Evolutionary conservation across 108 stramenopile species (phyloP).

Genomic region (Nitzschia inconspicua): DNA sequence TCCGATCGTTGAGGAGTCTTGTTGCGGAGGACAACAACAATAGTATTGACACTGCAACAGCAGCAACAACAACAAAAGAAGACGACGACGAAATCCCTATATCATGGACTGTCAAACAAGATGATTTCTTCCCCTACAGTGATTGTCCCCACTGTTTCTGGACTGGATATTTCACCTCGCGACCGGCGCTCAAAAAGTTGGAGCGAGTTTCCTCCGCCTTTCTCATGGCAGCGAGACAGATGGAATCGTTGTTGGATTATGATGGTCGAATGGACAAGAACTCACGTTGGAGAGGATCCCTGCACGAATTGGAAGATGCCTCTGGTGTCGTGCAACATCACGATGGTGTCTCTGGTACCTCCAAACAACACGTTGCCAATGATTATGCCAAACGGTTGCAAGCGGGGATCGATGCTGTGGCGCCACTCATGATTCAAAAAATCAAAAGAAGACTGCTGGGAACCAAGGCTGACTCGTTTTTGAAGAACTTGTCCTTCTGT

Average conservation of each 20-base stretch:
- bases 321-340: slow-evolving; percentile 88
- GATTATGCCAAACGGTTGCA: slow-evolving; percentile 85
- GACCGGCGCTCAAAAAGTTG: slow-evolving; percentile 80
- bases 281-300: neutral
- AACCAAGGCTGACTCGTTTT: neutral
- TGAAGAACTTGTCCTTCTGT: slow-evolving; percentile 54
- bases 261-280: neutral
- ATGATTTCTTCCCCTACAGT: slow-evolving; percentile 95
- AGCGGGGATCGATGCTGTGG: slow-evolving; percentile 58
- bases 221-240: slow-evolving; percentile 72
- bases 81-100: neutral
- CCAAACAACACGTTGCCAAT: slow-evolving; percentile 88
- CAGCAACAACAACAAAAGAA: neutral
- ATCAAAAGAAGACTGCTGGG: slow-evolving; percentile 29
- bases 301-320: slow-evolving; percentile 64
- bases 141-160: slow-evolving; percentile 90
- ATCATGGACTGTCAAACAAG: slow-evolving; percentile 54
- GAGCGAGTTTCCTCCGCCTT: slow-evolving; percentile 78
- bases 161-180: slow-evolving; percentile 93
- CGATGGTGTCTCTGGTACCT: slow-evolving; percentile 88
- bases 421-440: slow-evolving; percentile 36
- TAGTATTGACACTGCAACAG: neutral
- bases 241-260: slow-evolving; percentile 48
- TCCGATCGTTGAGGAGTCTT: neutral
- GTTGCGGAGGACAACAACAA: neutral